These are phyloP conservation scores for Byssochlamys sp. DNA, from an alignment of 2,329 filamentous ascomycete species.

Conservation along the genomic window DNA sequence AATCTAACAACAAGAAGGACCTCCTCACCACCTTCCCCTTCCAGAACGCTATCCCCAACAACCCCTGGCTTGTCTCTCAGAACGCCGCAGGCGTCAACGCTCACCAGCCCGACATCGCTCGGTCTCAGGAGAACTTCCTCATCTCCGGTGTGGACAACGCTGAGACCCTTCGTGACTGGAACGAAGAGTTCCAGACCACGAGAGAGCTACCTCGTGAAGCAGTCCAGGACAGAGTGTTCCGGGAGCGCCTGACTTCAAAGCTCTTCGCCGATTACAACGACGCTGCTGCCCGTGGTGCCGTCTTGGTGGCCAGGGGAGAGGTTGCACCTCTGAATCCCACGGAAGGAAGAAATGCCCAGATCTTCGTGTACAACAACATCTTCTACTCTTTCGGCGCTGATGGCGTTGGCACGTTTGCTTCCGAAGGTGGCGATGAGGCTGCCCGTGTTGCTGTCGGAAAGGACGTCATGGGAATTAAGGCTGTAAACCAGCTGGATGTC, in stretches of 20 bases:
- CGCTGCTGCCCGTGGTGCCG: constrained; percentile 80
- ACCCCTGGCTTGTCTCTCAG: constrained; percentile 78
- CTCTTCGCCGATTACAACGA: constrained; percentile 97
- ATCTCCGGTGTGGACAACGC: constrained; percentile 85
- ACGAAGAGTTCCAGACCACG: constrained; percentile 96
- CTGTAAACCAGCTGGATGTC: constrained; percentile 95
- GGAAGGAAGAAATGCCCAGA: constrained; percentile 83
- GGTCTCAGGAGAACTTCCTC: constrained; percentile 86
- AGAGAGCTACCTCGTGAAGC: constrained; percentile 86
- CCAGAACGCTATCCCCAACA: constrained; percentile 83
- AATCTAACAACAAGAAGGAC: constrained; percentile 75
- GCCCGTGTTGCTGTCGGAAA: constrained; percentile 92
- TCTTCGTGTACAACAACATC: constrained; percentile 98
- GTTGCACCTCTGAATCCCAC: constrained; percentile 90
- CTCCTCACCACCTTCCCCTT: constrained; percentile 89
- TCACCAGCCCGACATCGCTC: constrained; percentile 74
- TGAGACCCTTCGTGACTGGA: constrained; percentile 93
- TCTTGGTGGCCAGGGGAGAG: constrained; percentile 84
- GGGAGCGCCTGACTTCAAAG: constrained; percentile 86
- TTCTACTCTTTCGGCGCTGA: constrained; percentile 98
- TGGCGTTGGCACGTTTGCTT: constrained; percentile 91
- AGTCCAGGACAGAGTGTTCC: constrained; percentile 90
- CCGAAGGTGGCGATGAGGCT: constrained; percentile 91
- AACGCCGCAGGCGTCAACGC: constrained; percentile 51
- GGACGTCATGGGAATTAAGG: constrained; percentile 84